phyloP scores from a whole-genome alignment of 2,329 filamentous ascomycete species.

The Fusarium neocosmosporiellum region DNA sequence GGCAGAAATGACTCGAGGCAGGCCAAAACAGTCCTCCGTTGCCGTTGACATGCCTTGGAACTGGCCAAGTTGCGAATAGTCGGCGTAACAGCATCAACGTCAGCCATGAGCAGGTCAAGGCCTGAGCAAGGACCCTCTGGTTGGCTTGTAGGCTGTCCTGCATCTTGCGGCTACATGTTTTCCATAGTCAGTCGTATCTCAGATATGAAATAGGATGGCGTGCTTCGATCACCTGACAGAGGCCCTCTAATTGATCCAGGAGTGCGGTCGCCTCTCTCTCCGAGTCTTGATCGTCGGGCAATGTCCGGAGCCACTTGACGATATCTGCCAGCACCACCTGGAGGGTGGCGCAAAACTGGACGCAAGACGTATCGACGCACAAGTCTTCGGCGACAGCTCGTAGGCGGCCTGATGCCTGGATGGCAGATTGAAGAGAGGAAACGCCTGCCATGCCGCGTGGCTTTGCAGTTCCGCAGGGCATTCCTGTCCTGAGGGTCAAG shows the following conservation, averaged over 20 bases:
- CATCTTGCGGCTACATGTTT: background rate
- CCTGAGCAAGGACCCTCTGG: background rate
- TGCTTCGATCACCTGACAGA: background rate
- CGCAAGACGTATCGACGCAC: background rate
- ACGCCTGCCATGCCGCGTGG: background rate
- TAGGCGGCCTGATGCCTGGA: background rate
- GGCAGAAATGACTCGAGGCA: background rate
- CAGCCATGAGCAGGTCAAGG: background rate
- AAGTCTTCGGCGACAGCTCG: background rate
- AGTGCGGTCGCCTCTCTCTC: background rate
- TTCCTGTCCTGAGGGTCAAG: background rate
- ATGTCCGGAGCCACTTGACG: background rate
- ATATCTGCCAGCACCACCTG: background rate
- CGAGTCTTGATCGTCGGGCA: background rate
- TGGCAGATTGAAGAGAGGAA: background rate
- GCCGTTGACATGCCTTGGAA: background rate
- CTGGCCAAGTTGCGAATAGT: background rate
- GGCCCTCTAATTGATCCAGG: background rate
- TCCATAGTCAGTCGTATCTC: background rate
- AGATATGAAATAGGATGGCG: no score
- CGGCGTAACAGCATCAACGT: background rate
- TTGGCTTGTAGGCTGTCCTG: fast-evolving
- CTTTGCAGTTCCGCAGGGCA: background rate
- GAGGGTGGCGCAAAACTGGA: constrained; percentile 1
- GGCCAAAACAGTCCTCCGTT: background rate